phyloP scores from a whole-genome alignment of 768 basidiomycete genomes.

The Chiua virens region DNA sequence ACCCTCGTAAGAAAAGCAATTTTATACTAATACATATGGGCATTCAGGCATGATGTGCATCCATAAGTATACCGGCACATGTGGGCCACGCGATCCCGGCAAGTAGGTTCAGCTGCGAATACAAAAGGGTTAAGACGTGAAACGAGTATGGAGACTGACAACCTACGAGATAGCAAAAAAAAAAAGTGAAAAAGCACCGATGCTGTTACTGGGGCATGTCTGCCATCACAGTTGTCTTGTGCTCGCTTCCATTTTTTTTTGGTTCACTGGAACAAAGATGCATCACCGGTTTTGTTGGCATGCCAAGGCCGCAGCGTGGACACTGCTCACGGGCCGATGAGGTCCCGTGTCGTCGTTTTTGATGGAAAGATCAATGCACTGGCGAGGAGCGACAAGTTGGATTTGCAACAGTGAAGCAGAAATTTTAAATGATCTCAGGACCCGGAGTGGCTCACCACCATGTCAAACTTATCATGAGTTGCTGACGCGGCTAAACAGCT shows the following conservation, averaged over 20 bases:
- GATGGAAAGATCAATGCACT: slow-evolving; percentile 11
- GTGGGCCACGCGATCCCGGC: slow-evolving; percentile 26
- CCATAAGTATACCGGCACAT: slow-evolving; percentile 10
- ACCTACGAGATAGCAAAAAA: slow-evolving; percentile 7
- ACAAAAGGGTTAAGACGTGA: slow-evolving; percentile 22
- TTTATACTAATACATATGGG: too few species aligned
- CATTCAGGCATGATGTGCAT: too few species aligned
- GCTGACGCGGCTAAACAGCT: slow-evolving; percentile 6
- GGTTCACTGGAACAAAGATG: slow-evolving; percentile 16
- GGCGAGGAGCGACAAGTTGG: slow-evolving; percentile 11
- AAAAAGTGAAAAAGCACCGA: slow-evolving; percentile 8
- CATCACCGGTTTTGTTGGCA: slow-evolving; percentile 8
- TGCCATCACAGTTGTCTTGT: neutral
- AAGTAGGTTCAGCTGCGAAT: slow-evolving; percentile 21
- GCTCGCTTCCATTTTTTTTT: slow-evolving; percentile 25
- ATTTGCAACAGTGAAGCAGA: slow-evolving; percentile 14
- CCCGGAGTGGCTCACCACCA: neutral
- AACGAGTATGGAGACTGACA: slow-evolving; percentile 29
- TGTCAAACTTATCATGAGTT: too few species aligned
- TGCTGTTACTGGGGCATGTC: slow-evolving; percentile 8
- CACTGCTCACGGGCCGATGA: neutral
- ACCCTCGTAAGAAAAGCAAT: too few species aligned
- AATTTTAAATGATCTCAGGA: slow-evolving; percentile 17
- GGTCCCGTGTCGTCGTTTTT: neutral
- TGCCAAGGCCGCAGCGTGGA: slow-evolving; percentile 12